Evolutionary conservation across 805 yeast genomes (phyloP).

Genomic region (Candida quercuum): DNA sequence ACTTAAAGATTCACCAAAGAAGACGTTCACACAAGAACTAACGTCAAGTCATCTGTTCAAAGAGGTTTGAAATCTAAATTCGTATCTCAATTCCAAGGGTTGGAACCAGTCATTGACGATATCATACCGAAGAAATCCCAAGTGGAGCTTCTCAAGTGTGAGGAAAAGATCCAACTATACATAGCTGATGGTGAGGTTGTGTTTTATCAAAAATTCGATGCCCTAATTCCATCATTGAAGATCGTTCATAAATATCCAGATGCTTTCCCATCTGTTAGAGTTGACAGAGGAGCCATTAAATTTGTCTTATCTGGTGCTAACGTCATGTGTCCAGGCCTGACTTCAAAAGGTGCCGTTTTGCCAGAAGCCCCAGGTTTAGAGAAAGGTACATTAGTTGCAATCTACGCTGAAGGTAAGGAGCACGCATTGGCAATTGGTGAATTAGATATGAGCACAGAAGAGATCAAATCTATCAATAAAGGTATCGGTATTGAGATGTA

Average conservation of each 20-base stretch:
- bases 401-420: conserved; percentile 92
- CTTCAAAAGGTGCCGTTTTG: conserved; percentile 76
- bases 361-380: conserved; percentile 68
- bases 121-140: conserved; percentile 87
- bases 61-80: conserved; percentile 77
- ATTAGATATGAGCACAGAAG: conserved; percentile 82
- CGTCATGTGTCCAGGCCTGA: conserved; percentile 94
- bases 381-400: conserved; percentile 66
- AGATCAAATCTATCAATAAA: conserved; percentile 75
- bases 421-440: conserved; percentile 88
- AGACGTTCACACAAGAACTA: conserved; percentile 85
- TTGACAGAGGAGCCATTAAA: conserved; percentile 94
- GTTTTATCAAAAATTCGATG: conserved; percentile 77
- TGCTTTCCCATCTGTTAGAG: conserved; percentile 80
- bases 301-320: conserved; percentile 94
- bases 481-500: conserved; percentile 85
- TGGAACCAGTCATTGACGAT: conserved; percentile 74
- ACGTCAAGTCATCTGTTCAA: conserved; percentile 91
- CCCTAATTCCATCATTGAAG: conserved; percentile 67
- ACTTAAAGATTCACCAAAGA: conserved; percentile 63
- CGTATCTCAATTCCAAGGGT: conserved; percentile 64
- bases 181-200: conserved; percentile 68
- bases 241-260: conserved; percentile 79
- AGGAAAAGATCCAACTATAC: conserved; percentile 80
- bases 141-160: conserved; percentile 76